These are phyloP conservation scores for Populus pruinosa DNA, from an alignment of 345 rosid genomes.

Conservation along the genomic window DNA sequence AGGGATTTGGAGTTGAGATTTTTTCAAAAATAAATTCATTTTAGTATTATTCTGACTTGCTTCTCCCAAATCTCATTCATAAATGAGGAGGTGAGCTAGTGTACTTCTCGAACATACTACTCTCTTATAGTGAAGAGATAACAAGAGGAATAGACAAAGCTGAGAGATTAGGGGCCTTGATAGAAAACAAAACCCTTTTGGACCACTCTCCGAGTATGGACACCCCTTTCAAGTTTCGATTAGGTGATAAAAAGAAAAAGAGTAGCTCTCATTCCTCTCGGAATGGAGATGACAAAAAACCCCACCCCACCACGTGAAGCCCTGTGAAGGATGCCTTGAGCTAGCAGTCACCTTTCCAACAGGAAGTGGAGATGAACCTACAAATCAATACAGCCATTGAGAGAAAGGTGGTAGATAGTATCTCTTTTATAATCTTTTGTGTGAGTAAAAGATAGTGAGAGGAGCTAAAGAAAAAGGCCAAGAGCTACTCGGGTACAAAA, in stretches of 20 bases:
- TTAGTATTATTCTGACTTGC: too few species aligned
- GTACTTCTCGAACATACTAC: background rate
- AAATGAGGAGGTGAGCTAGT: background rate
- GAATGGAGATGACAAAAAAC: conserved; percentile 11
- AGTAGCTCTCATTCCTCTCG: conserved; percentile 19
- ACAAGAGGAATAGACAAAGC: background rate
- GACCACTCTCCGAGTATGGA: conserved; percentile 27
- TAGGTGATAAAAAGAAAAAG: conserved; percentile 12
- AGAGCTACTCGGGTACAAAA: conserved; percentile 18
- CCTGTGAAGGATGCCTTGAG: conserved; percentile 35
- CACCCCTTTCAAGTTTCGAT: conserved; percentile 14
- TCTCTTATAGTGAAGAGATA: too few species aligned
- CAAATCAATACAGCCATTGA: background rate
- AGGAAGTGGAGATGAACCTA: conserved; percentile 19
- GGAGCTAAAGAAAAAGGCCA: conserved; percentile 21
- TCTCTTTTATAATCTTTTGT: background rate
- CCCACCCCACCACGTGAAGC: conserved; percentile 39
- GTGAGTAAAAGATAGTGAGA: conserved; percentile 7
- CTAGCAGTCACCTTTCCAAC: conserved; percentile 28
- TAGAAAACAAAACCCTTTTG: conserved; percentile 12
- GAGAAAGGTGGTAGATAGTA: conserved; percentile 5
- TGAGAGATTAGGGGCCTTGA: background rate
- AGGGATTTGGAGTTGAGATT: too few species aligned
- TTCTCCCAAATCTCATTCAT: too few species aligned
- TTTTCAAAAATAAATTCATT: too few species aligned